Percentiles rank a stretch among this genome's conserved stretches.
Evolutionary conservation across 345 rosid species (phyloP).

Genomic region (Eutrema heterophyllum): DNA sequence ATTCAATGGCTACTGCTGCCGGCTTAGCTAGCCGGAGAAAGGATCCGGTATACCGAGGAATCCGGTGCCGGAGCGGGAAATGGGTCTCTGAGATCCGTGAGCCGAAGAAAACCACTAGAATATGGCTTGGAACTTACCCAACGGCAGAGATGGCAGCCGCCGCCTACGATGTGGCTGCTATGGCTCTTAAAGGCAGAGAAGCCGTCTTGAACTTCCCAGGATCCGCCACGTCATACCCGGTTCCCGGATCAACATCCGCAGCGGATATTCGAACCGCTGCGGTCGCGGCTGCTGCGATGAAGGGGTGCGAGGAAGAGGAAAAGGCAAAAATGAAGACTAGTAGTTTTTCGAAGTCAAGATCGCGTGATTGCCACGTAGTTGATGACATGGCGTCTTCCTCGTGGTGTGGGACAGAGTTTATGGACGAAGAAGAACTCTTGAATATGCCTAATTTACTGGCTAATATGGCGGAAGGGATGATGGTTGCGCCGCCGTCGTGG

Average conservation of each 20-base stretch:
- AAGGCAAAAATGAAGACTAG: neutral
- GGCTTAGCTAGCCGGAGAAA: slow-evolving; percentile 33
- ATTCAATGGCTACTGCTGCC: slow-evolving; percentile 13
- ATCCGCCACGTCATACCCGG: slow-evolving; percentile 43
- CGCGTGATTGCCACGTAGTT: neutral
- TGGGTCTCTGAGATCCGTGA: slow-evolving; percentile 97
- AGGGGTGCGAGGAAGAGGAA: slow-evolving; percentile 12
- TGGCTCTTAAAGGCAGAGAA: slow-evolving; percentile 66
- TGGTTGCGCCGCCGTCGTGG: slow-evolving; percentile 78
- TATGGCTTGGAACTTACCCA: slow-evolving; percentile 91
- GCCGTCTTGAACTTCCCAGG: slow-evolving; percentile 71
- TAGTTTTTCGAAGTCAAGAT: neutral
- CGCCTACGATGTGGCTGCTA: slow-evolving; percentile 83
- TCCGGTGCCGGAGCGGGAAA: slow-evolving; percentile 69
- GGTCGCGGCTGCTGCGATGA: slow-evolving; percentile 45
- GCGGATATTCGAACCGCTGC: slow-evolving; percentile 70
- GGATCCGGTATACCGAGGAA: slow-evolving; percentile 60
- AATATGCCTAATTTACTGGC: slow-evolving; percentile 79
- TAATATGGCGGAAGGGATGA: slow-evolving; percentile 93
- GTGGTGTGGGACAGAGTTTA: slow-evolving; percentile 33
- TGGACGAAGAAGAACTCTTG: slow-evolving; percentile 76
- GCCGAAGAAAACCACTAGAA: slow-evolving; percentile 75
- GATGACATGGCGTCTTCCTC: slow-evolving; percentile 4
- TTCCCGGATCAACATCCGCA: slow-evolving; percentile 56
- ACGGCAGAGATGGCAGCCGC: slow-evolving; percentile 87